Evolutionary conservation across 108 stramenopile genomes (phyloP), one percentile per base, ranked within the genome.

Genomic region (Schizochytrium sp.): DNA sequence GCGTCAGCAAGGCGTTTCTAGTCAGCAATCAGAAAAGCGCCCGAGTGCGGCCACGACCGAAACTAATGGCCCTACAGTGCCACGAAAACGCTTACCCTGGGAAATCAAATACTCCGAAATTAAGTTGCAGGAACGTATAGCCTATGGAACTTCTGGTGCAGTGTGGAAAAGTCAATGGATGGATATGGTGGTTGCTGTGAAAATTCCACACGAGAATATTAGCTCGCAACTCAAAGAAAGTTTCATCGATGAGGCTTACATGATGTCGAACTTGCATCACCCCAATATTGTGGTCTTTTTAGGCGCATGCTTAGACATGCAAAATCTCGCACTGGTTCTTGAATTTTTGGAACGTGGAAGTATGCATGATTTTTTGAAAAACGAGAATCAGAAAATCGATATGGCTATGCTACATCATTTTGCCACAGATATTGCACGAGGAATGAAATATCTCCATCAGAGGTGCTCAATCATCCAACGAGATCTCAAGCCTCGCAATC

Each of bases 211-310:
- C 76, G 76, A 49, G 28, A 38, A 50, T 40, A 49, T 83, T 55
- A n/a, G 50, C 28, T n/a, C 49, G 5, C 17, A 5, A 44, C 87
- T 88, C 19, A 64, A 50, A 4, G 61, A 87, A 28, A 87, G 69
- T 3, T 90, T 90, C 40, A 87, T 60, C 60, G 87, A 87, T 12
- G 89, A 90, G 61, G 89, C 89, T 28, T 61, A 55, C 44, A 41
- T 90, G 50, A 90, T 90, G 89, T 55, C 61, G 42, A 57, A 53
- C 40, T 61, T 90, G 3, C 89, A 76, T 42, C 89, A 90, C 61
- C 89, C 89, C 45, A 90, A 90, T 64, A 90, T 90, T 57, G 89
- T 90, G 38, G 46, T 90, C 17, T 87, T 90, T 61, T 61, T 61
- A 45, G 89, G 87, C 19, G 87, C 87, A 5, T 83, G 76, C 76